Base-by-base conservation (phyloP, 768 basidiomycete species). In the Leucosporidium creatinivorum region DNA sequence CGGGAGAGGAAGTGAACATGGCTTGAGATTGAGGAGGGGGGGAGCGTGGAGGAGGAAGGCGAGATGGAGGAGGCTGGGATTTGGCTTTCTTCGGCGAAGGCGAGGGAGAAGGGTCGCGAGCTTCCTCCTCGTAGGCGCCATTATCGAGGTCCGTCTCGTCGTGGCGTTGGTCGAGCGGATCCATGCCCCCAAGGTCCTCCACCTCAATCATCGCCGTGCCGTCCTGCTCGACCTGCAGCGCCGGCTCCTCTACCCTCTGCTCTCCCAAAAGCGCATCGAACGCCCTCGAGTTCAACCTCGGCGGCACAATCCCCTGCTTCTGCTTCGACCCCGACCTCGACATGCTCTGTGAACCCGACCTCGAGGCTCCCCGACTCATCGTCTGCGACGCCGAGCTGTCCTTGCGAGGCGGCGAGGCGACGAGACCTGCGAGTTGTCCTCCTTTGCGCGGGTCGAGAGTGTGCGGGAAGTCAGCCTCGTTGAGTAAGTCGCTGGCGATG, bases 391-490 rank as follows among this genome's bases (percentile, higher is more conserved):
- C 26, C 13, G 54, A 55, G 54, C 13, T 9, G 4, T 28, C 25
- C 26, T 28, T 30, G 3, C 31, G 54, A 12, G 15, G 54, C 47
- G 62, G 48, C 15, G 39, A 44, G 49, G 54, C 7, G 67, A 55
- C 12, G 54, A 55, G 19, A 48, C 23, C 23, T 8, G 13, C 58
- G 8, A 70, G 58, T 54, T 70, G 69, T 7, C 65, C 69, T 8
- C 69, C 65, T 18, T 70, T 70, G 13, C 33, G 33, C 1, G 65
- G 54, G 49, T 70, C 54, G 52, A 65, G 66, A 28, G 65, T 66
- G 54, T 63, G 54, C 18, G 69, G 69, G 31, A 67, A 70, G 62
- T 67, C 69, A 23, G 36, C 33, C 18, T 70, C 66, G 23, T 60
- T 62, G 25, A 28, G 60, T 31, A 13, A 58, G 1, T 52, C 4